Percentiles rank a stretch among this genome's conserved stretches.
Conservation (phyloP, 2,329 filamentous ascomycete species). For the Botryotinia globosa region DNA sequence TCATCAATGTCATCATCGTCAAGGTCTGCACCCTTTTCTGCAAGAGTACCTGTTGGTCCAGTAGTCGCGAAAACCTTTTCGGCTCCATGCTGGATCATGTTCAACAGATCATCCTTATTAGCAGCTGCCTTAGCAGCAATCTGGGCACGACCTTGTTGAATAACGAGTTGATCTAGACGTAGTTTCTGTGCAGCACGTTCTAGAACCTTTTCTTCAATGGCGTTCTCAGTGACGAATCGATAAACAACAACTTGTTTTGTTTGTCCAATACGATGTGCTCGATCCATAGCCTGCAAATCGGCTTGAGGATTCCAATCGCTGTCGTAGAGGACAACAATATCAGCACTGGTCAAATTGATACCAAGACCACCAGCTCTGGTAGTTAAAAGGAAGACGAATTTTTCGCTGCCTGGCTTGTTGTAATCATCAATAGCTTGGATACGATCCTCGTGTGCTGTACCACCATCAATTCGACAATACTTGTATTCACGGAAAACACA, state of each 20-base stretch:
- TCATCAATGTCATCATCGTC: constrained; percentile 87
- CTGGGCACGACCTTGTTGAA: constrained; percentile 94
- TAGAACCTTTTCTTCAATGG: constrained; percentile 96
- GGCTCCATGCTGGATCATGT: constrained; percentile 99
- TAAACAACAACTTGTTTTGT: constrained; percentile 98
- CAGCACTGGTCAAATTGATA: constrained; percentile 92
- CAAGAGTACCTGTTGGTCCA: constrained; percentile 59
- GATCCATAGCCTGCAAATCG: constrained; percentile 97
- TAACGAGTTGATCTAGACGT: constrained; percentile 93
- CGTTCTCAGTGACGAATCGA: constrained; percentile 94
- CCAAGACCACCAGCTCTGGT: constrained; percentile 93
- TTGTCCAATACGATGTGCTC: constrained; percentile 96
- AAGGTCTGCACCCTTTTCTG: constrained; percentile 60
- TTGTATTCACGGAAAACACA: constrained; percentile 93
- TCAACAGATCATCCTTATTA: constrained; percentile 92
- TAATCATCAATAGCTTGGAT: constrained; percentile 98
- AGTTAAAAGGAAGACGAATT: constrained; percentile 93
- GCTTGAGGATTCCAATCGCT: constrained; percentile 99
- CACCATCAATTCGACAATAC: constrained; percentile 96
- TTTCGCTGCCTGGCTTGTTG: constrained; percentile 92
- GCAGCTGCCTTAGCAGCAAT: constrained; percentile 86
- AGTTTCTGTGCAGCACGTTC: constrained; percentile 96
- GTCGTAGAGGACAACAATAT: constrained; percentile 95
- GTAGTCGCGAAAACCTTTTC: constrained; percentile 84
- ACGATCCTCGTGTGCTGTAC: constrained; percentile 94